Evolutionary conservation across 2,329 filamentous ascomycete genomes (phyloP).

Genomic region (Nigrospora osmanthi): DNA sequence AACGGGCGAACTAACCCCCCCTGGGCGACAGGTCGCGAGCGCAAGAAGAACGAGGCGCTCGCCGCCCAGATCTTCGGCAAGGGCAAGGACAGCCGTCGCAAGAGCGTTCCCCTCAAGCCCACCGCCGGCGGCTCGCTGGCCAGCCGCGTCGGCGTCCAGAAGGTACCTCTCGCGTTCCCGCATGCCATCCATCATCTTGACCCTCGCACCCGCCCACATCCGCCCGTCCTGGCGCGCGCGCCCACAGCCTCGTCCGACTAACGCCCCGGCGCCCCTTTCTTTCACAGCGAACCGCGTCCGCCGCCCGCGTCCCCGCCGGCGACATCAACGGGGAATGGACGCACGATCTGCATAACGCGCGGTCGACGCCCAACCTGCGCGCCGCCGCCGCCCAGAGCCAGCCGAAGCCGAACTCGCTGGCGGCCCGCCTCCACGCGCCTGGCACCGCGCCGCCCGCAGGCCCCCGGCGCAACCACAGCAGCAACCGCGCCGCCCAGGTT

Average conservation of each 20-base stretch:
- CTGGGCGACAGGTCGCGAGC: conserved; percentile 47
- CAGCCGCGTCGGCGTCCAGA: conserved; percentile 65
- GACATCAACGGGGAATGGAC: conserved; percentile 64
- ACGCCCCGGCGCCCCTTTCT: conserved; percentile 4
- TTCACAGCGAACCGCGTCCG: conserved; percentile 22
- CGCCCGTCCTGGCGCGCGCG: background rate
- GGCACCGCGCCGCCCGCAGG: conserved; percentile 20
- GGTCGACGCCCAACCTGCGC: conserved; percentile 32
- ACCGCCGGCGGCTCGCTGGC: conserved; percentile 50
- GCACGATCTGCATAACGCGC: conserved; percentile 55
- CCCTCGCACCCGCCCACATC: conserved; percentile 1
- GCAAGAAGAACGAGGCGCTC: conserved; percentile 64
- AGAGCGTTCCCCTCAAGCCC: conserved; percentile 46
- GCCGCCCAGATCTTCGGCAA: conserved; percentile 63
- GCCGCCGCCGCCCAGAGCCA: conserved; percentile 28
- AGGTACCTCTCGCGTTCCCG: conserved; percentile 36
- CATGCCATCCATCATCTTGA: background rate
- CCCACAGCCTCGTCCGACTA: no score
- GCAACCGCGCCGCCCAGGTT: conserved; percentile 29
- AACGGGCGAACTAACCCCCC: background rate
- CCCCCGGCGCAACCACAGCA: conserved; percentile 18
- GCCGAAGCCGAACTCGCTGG: conserved; percentile 30
- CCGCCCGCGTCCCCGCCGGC: conserved; percentile 31
- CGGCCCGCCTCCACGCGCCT: conserved; percentile 36
- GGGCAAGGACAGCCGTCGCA: conserved; percentile 46